Base-by-base conservation (phyloP, 352 stramenopile species). In the Saprolegnia parasitica region DNA sequence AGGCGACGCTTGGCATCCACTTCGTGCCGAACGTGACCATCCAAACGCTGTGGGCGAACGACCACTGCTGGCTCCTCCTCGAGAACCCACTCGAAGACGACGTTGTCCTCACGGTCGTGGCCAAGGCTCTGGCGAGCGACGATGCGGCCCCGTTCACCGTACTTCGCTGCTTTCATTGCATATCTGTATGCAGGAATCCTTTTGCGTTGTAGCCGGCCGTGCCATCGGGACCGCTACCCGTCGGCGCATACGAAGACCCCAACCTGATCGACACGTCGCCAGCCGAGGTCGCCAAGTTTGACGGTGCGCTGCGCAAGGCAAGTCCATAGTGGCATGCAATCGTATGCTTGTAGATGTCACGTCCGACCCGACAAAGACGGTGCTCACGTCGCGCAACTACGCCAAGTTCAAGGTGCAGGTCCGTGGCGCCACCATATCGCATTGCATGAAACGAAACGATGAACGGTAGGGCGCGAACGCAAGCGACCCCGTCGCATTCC, bases 51-150 rank as follows among this genome's bases (percentile, higher is more conserved):
- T 86, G 83, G 21, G 20, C 35, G 4, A 42, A 46, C 26, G 60
- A 72, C n/a, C 64, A 23, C 42, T 90, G 78, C 45, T 63, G 90
- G 56, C 65, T 93, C 54, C 76, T 92, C 0, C 74, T 95, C 20
- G 86, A 95, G 74, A 95, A 95, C 32, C 86, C 86, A n/a, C 73
- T 93, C 0, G 86, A 95, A 24, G 83, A 91, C 37, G 72, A 77
- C 29, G 78, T 95, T 73, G 81, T 80, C 50, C 75, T 95, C 29
- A 80, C 84, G 24, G 80, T 86, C 29, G 21, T 16, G 9, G 23
- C 20, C 26, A 66, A 67, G 11, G 5, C 9, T 56, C 32, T 11
- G 10, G 52, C 74, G 37, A 56, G 70, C 0, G 37, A 45, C 0
- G 35, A 11, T 20, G 65, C 75, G 37, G 75, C 77, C 21, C 74